phyloP scores from a whole-genome alignment of 352 stramenopile genomes.

The Phytopythium aichiense region DNA sequence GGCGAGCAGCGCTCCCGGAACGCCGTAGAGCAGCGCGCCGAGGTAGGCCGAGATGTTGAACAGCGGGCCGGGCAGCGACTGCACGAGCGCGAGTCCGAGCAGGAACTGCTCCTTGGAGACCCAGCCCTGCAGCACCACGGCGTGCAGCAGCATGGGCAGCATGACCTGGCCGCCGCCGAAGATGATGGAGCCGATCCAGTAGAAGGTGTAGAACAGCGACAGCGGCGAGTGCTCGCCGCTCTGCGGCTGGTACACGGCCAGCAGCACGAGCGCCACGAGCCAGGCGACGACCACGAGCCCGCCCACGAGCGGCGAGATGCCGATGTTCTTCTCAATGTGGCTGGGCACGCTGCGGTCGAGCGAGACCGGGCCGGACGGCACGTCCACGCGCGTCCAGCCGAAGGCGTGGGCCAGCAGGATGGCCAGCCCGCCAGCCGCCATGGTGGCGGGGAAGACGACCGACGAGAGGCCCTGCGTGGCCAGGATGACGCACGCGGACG shows the following conservation, averaged over 20 bases:
- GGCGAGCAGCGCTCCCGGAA: conserved; percentile 86
- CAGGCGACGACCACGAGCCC: conserved; percentile 77
- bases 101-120: conserved; percentile 92
- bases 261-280: conserved; percentile 57
- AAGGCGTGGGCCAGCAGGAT: conserved; percentile 39
- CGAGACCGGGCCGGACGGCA: conserved; percentile 11
- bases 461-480: conserved; percentile 57
- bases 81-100: conserved; percentile 90
- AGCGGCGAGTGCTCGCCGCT: conserved; percentile 31
- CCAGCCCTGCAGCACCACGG: conserved; percentile 85
- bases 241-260: conserved; percentile 48
- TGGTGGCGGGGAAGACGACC: conserved; percentile 84
- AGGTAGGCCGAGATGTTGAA: conserved; percentile 96
- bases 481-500: conserved; percentile 62
- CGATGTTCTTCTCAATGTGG: conserved; percentile 69
- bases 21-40: conserved; percentile 80
- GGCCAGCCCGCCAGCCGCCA: conserved; percentile 75
- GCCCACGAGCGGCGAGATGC: conserved; percentile 79
- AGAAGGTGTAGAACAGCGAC: conserved; percentile 91
- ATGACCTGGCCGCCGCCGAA: conserved; percentile 95
- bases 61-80: conserved; percentile 90
- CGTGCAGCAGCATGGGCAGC: conserved; percentile 84
- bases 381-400: conserved; percentile 25
- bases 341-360: conserved; percentile 24
- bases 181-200: conserved; percentile 93